Evolutionary conservation across 257 asterid genomes (phyloP), one percentile per base, ranked within the genome.

Genomic region (Nicotiana noctiflora): DNA sequence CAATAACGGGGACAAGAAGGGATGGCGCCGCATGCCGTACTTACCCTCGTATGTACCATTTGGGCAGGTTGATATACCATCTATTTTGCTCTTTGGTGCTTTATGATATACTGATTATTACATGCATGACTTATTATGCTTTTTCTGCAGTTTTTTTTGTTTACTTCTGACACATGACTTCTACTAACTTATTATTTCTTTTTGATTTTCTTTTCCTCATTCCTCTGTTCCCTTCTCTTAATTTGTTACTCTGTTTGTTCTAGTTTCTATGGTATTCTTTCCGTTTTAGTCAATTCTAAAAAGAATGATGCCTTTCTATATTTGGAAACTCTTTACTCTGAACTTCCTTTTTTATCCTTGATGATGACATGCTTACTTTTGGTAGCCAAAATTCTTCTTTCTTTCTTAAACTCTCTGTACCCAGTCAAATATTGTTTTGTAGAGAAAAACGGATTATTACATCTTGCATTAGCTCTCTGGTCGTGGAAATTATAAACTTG

Each of bases 21-120:
- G 90, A 65, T 92, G 98, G 97, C 93, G 88, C 75, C 85, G 86
- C 64, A 88, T 96, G 66, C 99, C 99, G 84, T 89, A 95, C 67
- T 90, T 96, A 80, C 99, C 99, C 25, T 96, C 97, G 72, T 96
- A 96, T 88, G 96, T 96, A 66, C 99, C 99, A 72, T 96, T 96
- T 81, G 99, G 99, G 76, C 97, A 95, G 87, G 99, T 95, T 87
- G 60, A 66, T 77, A 75, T 15, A 52, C 57, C 60, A 72, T 72
- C 60, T 23, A 21, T 46, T 23, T 72, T 46, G 2, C 40, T 46
- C 12, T 46, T 72, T 12, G 32, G 78, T 72, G 40, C 34, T 72
- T 46, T 23, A 72, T 72, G 46, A 3, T 72, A 4, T 21, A 46
- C 78, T 72, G 21, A 46, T 44, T 46, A 44, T 46, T 49, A 72